Evolutionary conservation across 2,329 filamentous ascomycete genomes (phyloP).

Genomic region (Neoarthrinium moseri): DNA sequence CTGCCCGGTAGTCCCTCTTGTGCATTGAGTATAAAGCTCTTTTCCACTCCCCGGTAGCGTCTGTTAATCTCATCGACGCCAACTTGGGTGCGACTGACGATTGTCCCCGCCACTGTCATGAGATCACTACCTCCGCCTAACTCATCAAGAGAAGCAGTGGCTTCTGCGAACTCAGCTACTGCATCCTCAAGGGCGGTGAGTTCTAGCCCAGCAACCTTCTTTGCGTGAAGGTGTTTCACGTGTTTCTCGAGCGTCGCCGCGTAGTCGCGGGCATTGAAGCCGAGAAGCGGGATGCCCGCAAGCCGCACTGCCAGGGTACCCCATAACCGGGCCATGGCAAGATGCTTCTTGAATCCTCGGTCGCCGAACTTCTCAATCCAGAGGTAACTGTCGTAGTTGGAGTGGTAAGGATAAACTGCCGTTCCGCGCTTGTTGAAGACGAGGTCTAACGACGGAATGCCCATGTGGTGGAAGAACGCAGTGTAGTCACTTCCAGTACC

Average conservation of each 20-base stretch:
- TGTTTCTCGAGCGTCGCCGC: slow-evolving; percentile 7
- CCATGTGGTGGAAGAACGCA: slow-evolving; percentile 58
- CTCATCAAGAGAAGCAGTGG: slow-evolving; percentile 7
- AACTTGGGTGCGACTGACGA: neutral
- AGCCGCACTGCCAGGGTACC: slow-evolving; percentile 14
- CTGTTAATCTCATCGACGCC: slow-evolving; percentile 7
- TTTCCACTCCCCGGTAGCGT: slow-evolving; percentile 11
- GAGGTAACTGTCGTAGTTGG: slow-evolving; percentile 71
- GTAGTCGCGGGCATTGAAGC: slow-evolving; percentile 12
- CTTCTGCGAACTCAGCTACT: slow-evolving; percentile 6
- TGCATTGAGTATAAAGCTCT: slow-evolving; percentile 6
- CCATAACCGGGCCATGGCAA: slow-evolving; percentile 47
- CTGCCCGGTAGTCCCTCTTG: slow-evolving; percentile 8
- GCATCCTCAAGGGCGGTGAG: slow-evolving; percentile 6
- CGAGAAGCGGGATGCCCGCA: slow-evolving; percentile 11
- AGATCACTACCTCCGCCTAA: neutral
- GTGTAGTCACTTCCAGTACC: slow-evolving; percentile 62
- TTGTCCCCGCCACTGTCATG: neutral
- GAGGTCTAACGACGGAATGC: slow-evolving; percentile 53
- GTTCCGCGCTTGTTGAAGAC: slow-evolving; percentile 38
- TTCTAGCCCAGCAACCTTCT: neutral
- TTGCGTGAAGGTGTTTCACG: slow-evolving; percentile 4
- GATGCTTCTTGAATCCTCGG: slow-evolving; percentile 49
- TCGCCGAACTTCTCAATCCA: slow-evolving; percentile 74
- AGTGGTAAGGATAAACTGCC: slow-evolving; percentile 65